Evolutionary conservation across 208 protist genomes (phyloP).

Genomic region (Leishmania major): DNA sequence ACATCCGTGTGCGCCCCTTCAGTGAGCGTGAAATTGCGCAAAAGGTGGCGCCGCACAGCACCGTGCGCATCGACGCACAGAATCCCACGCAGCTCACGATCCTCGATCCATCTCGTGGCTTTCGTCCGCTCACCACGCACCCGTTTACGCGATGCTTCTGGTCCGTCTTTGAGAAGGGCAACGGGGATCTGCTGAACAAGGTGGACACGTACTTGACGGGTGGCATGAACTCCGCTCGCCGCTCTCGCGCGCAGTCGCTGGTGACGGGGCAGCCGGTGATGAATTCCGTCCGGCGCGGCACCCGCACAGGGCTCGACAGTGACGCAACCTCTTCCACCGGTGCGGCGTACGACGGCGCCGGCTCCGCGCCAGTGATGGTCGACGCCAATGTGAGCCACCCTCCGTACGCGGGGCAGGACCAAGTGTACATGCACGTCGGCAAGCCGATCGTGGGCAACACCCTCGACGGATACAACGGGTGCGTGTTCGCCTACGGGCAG

Average conservation of each 20-base stretch:
- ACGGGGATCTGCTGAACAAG: slow-evolving; percentile 28
- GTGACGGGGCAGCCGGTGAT: slow-evolving; percentile 2
- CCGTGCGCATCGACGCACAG: slow-evolving; percentile 72
- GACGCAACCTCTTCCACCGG: background rate
- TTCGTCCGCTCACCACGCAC: slow-evolving; percentile 60
- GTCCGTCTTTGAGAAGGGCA: slow-evolving; percentile 63
- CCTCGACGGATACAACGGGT: slow-evolving; percentile 87
- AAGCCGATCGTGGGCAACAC: slow-evolving; percentile 75
- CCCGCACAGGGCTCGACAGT: slow-evolving; percentile 1
- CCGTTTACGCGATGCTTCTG: slow-evolving; percentile 81
- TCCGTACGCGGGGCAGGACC: slow-evolving; percentile 70
- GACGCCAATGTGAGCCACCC: slow-evolving; percentile 57
- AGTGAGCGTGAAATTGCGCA: slow-evolving; percentile 76
- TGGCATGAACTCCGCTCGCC: slow-evolving; percentile 48
- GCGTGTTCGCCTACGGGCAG: slow-evolving; percentile 92
- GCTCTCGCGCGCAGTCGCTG: slow-evolving; percentile 36
- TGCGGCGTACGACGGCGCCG: slow-evolving; percentile 24
- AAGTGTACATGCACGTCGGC: slow-evolving; percentile 79
- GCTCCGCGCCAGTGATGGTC: slow-evolving; percentile 58
- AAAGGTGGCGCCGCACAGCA: slow-evolving; percentile 49
- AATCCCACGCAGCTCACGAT: slow-evolving; percentile 74
- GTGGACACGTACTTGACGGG: slow-evolving; percentile 51
- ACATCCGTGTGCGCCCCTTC: slow-evolving; percentile 85
- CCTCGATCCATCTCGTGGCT: slow-evolving; percentile 65
- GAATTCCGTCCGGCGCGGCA: slow-evolving; percentile 19